These are phyloP conservation scores for Biscogniauxia sp. DNA, from an alignment of 2,329 filamentous ascomycete genomes.

Conservation along the genomic window DNA sequence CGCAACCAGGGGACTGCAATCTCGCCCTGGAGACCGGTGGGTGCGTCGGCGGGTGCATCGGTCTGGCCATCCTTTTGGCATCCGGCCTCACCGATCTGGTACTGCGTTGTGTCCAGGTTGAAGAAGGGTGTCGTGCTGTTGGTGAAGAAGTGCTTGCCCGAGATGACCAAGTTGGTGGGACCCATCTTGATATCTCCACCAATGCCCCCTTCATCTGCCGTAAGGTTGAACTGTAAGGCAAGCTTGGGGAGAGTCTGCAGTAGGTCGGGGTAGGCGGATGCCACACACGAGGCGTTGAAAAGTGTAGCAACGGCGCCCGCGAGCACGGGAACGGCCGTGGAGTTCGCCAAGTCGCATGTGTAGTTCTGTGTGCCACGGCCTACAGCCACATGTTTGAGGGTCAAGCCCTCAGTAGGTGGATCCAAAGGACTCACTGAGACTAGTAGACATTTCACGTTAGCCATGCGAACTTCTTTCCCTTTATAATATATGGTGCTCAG, in stretches of 20 bases:
- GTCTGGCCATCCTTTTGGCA: conserved; percentile 61
- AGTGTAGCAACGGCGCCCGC: conserved; percentile 78
- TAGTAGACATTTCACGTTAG: conserved; percentile 36
- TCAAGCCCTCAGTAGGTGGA: conserved; percentile 56
- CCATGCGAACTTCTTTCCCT: not conserved
- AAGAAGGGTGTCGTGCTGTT: conserved; percentile 73
- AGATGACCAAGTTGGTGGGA: conserved; percentile 61
- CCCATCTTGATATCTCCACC: conserved; percentile 37
- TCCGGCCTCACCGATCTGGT: conserved; percentile 58
- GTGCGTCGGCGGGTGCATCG: conserved; percentile 60
- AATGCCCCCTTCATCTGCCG: conserved; percentile 24
- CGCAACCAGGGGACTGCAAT: conserved; percentile 79
- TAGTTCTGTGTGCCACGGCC: conserved; percentile 94
- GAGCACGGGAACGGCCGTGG: conserved; percentile 60
- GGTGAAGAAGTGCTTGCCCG: conserved; percentile 80
- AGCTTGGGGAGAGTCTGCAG: conserved; percentile 63
- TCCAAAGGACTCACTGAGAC: conserved; percentile 58
- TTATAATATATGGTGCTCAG: conserved; percentile 14
- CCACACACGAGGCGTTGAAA: conserved; percentile 83
- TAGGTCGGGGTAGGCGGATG: conserved; percentile 65
- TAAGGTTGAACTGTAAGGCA: conserved; percentile 64
- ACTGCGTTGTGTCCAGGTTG: conserved; percentile 61
- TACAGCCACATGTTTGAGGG: conserved; percentile 74
- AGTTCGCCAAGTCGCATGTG: conserved; percentile 67
- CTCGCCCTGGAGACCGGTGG: conserved; percentile 60